These are phyloP conservation scores for Colletotrichum cereale DNA, from an alignment of 2,329 filamentous ascomycete species.

Conservation along the genomic window DNA sequence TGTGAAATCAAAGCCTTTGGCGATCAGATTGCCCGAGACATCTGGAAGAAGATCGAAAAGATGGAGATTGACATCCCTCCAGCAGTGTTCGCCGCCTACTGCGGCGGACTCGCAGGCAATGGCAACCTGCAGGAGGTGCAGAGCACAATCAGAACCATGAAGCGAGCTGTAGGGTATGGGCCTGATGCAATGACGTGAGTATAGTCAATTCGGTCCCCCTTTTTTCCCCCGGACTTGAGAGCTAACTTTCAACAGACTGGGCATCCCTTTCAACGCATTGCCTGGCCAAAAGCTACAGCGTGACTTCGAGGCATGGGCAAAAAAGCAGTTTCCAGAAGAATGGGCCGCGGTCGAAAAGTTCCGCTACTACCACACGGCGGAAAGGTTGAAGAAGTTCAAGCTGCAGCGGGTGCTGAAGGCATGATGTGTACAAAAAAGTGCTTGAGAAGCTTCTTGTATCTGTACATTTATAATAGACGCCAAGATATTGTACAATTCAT, in stretches of 20 bases:
- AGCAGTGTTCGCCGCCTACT: constrained; percentile 80
- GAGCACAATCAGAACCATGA: constrained; percentile 74
- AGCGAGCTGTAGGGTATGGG: constrained; percentile 72
- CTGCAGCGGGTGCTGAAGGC: constrained; percentile 62
- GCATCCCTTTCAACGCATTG: constrained; percentile 80
- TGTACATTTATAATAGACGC: constrained; percentile 42
- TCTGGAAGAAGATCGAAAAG: constrained; percentile 78
- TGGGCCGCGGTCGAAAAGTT: constrained; percentile 76
- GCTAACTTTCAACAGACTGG: constrained; percentile 66
- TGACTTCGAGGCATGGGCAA: constrained; percentile 81
- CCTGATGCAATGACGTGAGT: constrained; percentile 81
- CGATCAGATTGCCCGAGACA: constrained; percentile 70
- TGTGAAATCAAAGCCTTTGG: constrained; percentile 75
- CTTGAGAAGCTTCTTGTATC: constrained; percentile 39
- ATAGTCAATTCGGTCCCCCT: neutral
- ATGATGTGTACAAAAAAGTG: constrained; percentile 54
- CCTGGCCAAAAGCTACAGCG: constrained; percentile 74
- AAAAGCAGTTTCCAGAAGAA: constrained; percentile 72
- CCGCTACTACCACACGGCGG: constrained; percentile 59
- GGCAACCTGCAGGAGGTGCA: constrained; percentile 77
- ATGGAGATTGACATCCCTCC: constrained; percentile 85
- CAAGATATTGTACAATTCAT: constrained; percentile 45
- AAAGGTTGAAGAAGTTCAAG: constrained; percentile 63
- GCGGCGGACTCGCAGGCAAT: constrained; percentile 80
- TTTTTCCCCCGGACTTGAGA: neutral